Percentiles rank a stretch among this genome's conserved stretches.
Conservation (phyloP, 495 filamentous ascomycete genomes). For the Aspergillus egyptiacus region DNA sequence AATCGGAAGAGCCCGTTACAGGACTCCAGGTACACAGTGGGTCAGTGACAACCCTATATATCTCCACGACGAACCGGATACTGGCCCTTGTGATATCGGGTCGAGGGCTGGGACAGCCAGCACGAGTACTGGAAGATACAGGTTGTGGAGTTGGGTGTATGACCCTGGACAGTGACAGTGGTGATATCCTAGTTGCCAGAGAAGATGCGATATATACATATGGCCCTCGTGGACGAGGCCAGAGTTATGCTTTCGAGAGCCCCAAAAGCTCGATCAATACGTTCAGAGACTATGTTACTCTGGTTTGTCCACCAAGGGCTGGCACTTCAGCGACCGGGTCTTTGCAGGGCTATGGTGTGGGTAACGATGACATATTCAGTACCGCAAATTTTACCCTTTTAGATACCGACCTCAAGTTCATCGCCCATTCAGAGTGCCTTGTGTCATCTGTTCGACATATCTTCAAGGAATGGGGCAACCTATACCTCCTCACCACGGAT, state of each 20-base stretch:
- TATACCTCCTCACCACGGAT: slow-evolving; percentile 81
- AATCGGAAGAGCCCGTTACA: slow-evolving; percentile 93
- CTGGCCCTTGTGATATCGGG: slow-evolving; percentile 80
- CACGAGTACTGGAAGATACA: slow-evolving; percentile 76
- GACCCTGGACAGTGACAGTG: slow-evolving; percentile 71
- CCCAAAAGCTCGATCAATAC: slow-evolving; percentile 76
- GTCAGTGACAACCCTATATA: slow-evolving; percentile 72
- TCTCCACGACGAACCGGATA: slow-evolving; percentile 87
- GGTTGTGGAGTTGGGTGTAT: slow-evolving; percentile 91
- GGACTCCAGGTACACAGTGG: slow-evolving; percentile 58
- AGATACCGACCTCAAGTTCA: slow-evolving; percentile 83
- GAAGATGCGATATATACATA: slow-evolving; percentile 97
- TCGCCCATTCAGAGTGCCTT: slow-evolving; percentile 82
- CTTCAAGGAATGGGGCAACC: slow-evolving; percentile 84
- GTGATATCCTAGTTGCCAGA: slow-evolving; percentile 80
- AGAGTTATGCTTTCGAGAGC: slow-evolving; percentile 84
- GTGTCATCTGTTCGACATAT: slow-evolving; percentile 70
- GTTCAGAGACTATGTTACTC: slow-evolving; percentile 78
- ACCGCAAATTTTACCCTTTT: slow-evolving; percentile 81
- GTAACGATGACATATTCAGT: slow-evolving; percentile 66
- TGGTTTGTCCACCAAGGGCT: slow-evolving; percentile 79
- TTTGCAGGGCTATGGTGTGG: slow-evolving; percentile 59
- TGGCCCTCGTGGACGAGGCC: slow-evolving; percentile 74
- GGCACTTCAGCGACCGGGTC: slow-evolving; percentile 45
- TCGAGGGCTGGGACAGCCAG: slow-evolving; percentile 81